phyloP scores from a whole-genome alignment of 495 filamentous ascomycete species.

The Penicillium canescens region DNA sequence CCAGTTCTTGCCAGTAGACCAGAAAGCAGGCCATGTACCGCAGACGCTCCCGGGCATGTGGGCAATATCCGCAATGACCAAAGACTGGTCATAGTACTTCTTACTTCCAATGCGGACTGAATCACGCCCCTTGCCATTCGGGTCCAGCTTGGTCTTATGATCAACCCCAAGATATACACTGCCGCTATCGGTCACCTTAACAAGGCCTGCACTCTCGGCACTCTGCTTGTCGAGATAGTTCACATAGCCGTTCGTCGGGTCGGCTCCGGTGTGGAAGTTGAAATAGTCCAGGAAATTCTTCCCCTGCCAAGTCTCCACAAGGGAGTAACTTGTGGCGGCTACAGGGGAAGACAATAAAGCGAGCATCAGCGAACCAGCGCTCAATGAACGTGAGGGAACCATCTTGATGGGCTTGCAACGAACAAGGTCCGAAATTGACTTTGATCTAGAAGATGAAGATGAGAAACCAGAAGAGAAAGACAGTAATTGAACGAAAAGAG shows the following conservation, averaged over 20 bases:
- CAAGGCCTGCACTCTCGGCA: slow-evolving; percentile 57
- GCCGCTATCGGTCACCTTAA: slow-evolving; percentile 52
- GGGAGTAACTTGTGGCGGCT: slow-evolving; percentile 34
- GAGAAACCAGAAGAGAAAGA: slow-evolving; percentile 8
- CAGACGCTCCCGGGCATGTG: slow-evolving; percentile 75
- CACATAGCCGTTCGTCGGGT: slow-evolving; percentile 73
- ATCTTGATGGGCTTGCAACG: slow-evolving; percentile 15
- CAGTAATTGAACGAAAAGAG: slow-evolving; percentile 7
- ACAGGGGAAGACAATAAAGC: slow-evolving; percentile 18
- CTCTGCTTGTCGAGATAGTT: slow-evolving; percentile 58
- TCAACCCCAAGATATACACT: slow-evolving; percentile 56
- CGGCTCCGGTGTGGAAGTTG: slow-evolving; percentile 47
- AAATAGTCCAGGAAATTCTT: slow-evolving; percentile 54
- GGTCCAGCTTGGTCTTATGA: slow-evolving; percentile 33
- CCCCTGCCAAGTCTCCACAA: slow-evolving; percentile 46
- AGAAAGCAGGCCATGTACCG: slow-evolving; percentile 76
- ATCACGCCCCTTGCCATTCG: slow-evolving; percentile 55
- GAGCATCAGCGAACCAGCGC: slow-evolving; percentile 32
- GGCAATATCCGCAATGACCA: slow-evolving; percentile 72
- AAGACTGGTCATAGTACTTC: slow-evolving; percentile 63
- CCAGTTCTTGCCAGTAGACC: slow-evolving; percentile 77
- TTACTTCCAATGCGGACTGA: slow-evolving; percentile 71
- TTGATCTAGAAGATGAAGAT: background rate
- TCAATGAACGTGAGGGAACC: slow-evolving; percentile 20
- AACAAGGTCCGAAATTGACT: slow-evolving; percentile 4